These are phyloP conservation scores for Solanum neorickii DNA, from an alignment of 257 asterid species.

Conservation along the genomic window DNA sequence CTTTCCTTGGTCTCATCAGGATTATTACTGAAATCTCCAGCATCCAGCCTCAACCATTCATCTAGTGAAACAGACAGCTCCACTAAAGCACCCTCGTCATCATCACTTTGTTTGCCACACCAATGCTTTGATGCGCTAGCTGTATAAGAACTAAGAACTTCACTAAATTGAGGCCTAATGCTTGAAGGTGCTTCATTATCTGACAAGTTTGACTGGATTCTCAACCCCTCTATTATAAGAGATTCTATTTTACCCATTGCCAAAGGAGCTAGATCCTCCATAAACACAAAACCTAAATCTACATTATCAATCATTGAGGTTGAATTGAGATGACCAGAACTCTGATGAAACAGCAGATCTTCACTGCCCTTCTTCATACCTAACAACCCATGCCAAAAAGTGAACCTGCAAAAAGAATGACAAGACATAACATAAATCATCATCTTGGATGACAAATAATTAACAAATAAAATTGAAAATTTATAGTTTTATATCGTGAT, in stretches of 20 bases:
- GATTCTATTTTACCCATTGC: conserved; percentile 43
- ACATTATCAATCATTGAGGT: conserved; percentile 17
- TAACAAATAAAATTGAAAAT: neutral
- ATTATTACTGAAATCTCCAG: conserved; percentile 14
- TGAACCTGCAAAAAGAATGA: conserved; percentile 19
- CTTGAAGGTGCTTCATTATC: conserved; percentile 51
- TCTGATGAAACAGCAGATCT: conserved; percentile 4
- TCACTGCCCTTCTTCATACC: neutral
- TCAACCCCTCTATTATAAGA: conserved; percentile 62
- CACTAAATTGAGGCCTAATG: conserved; percentile 19
- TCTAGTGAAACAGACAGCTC: conserved; percentile 38
- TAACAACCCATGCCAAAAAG: conserved; percentile 4
- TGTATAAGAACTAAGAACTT: conserved; percentile 4
- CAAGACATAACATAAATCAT: neutral
- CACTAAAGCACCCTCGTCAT: conserved; percentile 25
- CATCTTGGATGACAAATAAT: conserved; percentile 2
- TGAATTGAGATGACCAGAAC: conserved; percentile 6
- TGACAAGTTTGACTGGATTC: conserved; percentile 62
- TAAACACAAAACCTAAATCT: conserved; percentile 32
- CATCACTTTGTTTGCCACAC: conserved; percentile 7
- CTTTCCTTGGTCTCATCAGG: conserved; percentile 19
- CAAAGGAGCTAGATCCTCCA: conserved; percentile 51
- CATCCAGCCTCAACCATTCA: conserved; percentile 47
- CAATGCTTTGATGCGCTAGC: conserved; percentile 2
- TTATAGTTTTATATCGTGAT: neutral